These are phyloP conservation scores for Tetrahymena borealis DNA, from an alignment of 73 alveolate genomes.

Conservation along the genomic window DNA sequence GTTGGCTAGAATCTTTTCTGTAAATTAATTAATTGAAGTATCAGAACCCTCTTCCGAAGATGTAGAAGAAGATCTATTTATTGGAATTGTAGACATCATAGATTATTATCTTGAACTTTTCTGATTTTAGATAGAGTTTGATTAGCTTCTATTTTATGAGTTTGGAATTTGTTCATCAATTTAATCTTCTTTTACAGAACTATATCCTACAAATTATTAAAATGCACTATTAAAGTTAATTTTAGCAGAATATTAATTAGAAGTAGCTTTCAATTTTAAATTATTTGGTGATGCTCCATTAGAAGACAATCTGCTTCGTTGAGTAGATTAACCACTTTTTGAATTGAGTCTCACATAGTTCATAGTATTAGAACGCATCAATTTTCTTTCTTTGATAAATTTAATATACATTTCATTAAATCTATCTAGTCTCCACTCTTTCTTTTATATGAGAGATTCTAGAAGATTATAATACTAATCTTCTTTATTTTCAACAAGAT, in stretches of 20 bases:
- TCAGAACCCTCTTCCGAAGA: too few species aligned
- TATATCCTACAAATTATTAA: neutral
- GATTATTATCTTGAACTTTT: too few species aligned
- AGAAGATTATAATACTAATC: neutral
- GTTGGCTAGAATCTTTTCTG: too few species aligned
- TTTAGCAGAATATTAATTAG: neutral
- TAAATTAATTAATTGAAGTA: too few species aligned
- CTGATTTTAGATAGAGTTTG: neutral
- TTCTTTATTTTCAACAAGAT: neutral
- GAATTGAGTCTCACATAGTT: neutral
- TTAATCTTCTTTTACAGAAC: neutral
- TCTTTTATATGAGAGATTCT: neutral
- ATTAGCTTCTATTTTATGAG: neutral
- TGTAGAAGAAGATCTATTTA: too few species aligned
- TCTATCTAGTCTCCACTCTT: neutral
- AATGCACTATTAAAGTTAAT: neutral
- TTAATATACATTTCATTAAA: neutral
- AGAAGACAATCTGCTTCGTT: neutral
- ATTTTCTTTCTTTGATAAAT: neutral
- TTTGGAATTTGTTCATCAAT: neutral
- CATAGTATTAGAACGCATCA: neutral
- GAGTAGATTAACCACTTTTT: neutral
- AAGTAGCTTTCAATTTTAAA: neutral
- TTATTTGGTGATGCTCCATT: neutral
- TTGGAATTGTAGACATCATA: too few species aligned